Percentiles rank a stretch among this genome's conserved stretches.
Conservation (phyloP, 768 basidiomycete genomes). For the Gymnopilus junonius region DNA sequence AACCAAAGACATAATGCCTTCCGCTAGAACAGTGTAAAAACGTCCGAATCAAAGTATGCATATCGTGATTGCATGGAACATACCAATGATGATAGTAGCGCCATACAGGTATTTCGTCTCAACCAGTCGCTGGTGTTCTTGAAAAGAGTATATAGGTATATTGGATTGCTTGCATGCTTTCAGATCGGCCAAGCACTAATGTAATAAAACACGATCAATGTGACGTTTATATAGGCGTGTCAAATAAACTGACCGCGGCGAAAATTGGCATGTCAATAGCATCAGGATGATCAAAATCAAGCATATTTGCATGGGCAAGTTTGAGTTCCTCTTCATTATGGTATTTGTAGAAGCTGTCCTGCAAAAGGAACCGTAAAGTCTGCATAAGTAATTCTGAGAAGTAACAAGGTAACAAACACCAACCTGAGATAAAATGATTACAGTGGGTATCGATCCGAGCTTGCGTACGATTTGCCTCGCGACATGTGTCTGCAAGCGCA, state of each 20-base stretch:
- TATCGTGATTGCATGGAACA: slow-evolving; percentile 11
- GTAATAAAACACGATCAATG: not conserved
- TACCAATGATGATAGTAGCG: slow-evolving; percentile 88
- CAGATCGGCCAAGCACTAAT: slow-evolving; percentile 82
- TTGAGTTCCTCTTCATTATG: slow-evolving; percentile 80
- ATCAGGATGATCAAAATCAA: slow-evolving; percentile 92
- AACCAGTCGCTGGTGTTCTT: slow-evolving; percentile 79
- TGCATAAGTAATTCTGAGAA: not conserved
- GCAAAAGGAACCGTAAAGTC: slow-evolving; percentile 2
- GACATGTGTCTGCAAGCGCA: slow-evolving; percentile 71
- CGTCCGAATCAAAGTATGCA: not conserved
- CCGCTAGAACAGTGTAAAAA: slow-evolving; percentile 49
- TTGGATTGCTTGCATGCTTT: slow-evolving; percentile 84
- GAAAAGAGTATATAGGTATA: slow-evolving; percentile 95
- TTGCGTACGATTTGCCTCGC: slow-evolving; percentile 80
- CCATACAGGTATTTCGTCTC: slow-evolving; percentile 92
- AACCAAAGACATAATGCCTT: slow-evolving; percentile 91
- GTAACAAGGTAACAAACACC: not conserved
- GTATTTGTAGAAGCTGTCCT: slow-evolving; percentile 94
- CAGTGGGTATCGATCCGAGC: slow-evolving; percentile 83
- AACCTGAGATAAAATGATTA: slow-evolving; percentile 91
- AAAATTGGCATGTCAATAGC: slow-evolving; percentile 92
- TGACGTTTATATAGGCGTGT: not conserved
- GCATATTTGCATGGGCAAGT: slow-evolving; percentile 79
- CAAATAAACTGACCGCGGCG: slow-evolving; percentile 59